Evolutionary conservation across 768 basidiomycete genomes (phyloP), one percentile per base, ranked within the genome.

Genomic region (Pleurotus giganteus): DNA sequence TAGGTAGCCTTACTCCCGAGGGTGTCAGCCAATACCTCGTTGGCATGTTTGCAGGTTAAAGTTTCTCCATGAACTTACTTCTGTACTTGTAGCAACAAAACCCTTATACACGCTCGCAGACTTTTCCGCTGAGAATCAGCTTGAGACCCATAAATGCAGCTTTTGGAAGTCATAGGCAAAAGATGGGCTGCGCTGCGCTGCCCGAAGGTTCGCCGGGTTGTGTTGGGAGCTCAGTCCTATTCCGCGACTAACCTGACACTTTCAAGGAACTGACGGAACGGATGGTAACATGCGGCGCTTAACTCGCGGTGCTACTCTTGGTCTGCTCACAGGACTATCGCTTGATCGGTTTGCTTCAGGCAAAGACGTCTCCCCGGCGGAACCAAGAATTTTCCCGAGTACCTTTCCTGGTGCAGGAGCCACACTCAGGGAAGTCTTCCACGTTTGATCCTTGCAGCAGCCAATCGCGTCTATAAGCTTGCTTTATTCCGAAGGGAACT

Each of bases 21-120:
- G 90, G 91, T 55, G 92, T 97, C 60, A 94, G 91, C 71, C 93
- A 94, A 69, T 95, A 95, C 68, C 80, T 97, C 41, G 94, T 97
- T 56, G 93, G 91, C 60, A 94, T 95, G 86, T 96, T 92, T 74
- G 87, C 89, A 59, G 89, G 85, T 61, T 88, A 60, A 62, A 41
- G 19, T 31, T 28, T 12, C 2, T 44, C 42, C 17, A 6, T n/a
- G 17, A 26, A 6, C 17, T 9, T n/a, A 9, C 26, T 2, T 19
- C 6, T 19, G 45, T 47, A 47, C 12, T 8, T 42, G 19, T 11
- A 19, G 39, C 12, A 41, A 19, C 12, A 36, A n/a, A 9, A 36
- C 11, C 9, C 9, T 36, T 36, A 36, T 36, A 36, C 9, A 36
- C n/a, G 34, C 34, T 36, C 34, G 34, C n/a, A 36, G 34, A 36